Evolutionary conservation across 345 rosid species (phyloP).

Genomic region (Kandelia obovata): DNA sequence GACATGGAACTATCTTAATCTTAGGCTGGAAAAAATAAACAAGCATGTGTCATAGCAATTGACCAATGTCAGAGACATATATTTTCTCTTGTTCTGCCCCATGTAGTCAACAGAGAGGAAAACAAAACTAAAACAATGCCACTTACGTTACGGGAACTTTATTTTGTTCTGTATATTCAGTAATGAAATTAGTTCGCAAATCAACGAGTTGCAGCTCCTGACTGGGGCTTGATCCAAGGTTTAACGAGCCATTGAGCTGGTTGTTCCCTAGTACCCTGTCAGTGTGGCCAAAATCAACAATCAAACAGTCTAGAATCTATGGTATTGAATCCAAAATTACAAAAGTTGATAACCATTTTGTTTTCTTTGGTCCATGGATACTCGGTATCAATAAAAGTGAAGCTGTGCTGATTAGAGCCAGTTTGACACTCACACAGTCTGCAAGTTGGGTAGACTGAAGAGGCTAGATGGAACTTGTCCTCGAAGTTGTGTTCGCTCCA

Average conservation of each 20-base stretch:
- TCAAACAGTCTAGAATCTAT: not conserved
- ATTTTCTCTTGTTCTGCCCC: not conserved
- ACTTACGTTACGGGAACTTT: conserved; percentile 49
- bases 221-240: conserved; percentile 44
- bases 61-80: not conserved
- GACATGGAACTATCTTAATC: not conserved
- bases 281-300: conserved; percentile 6
- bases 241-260: conserved; percentile 46
- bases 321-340: not conserved
- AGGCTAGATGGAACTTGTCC: conserved; percentile 53
- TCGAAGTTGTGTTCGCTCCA: conserved; percentile 47
- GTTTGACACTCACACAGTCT: conserved; percentile 58
- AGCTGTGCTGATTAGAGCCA: not conserved
- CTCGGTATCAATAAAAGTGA: too few species aligned
- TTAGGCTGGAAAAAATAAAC: not conserved
- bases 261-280: conserved; percentile 51
- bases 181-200: conserved; percentile 48
- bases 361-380: not conserved
- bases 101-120: not conserved
- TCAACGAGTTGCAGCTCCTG: conserved; percentile 48
- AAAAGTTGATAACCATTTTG: too few species aligned
- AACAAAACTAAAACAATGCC: not conserved
- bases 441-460: conserved; percentile 53
- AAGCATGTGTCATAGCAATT: not conserved
- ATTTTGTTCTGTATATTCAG: conserved; percentile 15